Evolutionary conservation across 2,329 filamentous ascomycete genomes (phyloP), one percentile per base, ranked within the genome.

Genomic region (Beauveria rudraprayagi): DNA sequence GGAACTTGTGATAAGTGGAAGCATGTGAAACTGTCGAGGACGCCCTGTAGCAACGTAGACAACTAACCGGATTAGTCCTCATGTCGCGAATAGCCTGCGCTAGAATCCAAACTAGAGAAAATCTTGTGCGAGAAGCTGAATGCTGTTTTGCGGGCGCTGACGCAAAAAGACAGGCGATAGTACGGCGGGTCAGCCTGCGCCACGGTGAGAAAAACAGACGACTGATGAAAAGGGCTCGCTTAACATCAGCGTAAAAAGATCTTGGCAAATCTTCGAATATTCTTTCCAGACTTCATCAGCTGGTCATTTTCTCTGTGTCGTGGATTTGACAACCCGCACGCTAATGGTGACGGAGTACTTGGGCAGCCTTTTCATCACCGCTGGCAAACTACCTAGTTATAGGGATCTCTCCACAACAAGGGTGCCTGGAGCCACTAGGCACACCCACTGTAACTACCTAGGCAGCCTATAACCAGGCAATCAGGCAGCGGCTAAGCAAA

Each of bases 41-140:
- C 30, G 11, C 30, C 30, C 30, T 34, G 30, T 10, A 34, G 30
- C 10, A 34, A 14, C 30, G 30, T 19, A 56, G 26, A 14, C 37
- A 48, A 28, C 58, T 60, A 60, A 54, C 43, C 51, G 19, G 19
- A 40, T 54, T 55, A 30, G 58, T 37, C 26, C 19, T 5, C n/a
- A 60, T 60, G 58, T 52, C 58, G 58, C 58, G 58, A 60, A 34
- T 26, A 19, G 58, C 51, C 28, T 8, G 22, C 17, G 44, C 19
- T 17, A 24, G 22, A 24, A 19, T 4, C 16, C 40, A 10, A 30
- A 44, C 24, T 34, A 22, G 28, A 28, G 19, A 19, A 57, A 50
- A 19, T 22, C 56, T 52, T 55, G 43, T 47, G 37, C 7, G 6
- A 26, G 9, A 44, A 24, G 50, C 54, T 47, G 54, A 47, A 47